phyloP scores from a whole-genome alignment of 2,329 filamentous ascomycete genomes.

The Podosphaera leucotricha region DNA sequence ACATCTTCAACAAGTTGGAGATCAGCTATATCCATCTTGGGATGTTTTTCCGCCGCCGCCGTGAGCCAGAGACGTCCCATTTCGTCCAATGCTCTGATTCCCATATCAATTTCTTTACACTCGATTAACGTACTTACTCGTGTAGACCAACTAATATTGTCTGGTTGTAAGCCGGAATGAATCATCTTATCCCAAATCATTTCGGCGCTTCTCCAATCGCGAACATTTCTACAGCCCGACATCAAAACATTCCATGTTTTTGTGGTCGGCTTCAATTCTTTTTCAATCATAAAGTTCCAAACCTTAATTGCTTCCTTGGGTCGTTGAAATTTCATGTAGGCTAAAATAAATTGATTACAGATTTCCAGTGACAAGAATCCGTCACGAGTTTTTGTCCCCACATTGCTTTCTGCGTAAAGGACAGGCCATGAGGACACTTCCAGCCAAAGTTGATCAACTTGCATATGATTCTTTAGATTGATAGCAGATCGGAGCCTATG shows the following conservation, averaged over 20 bases:
- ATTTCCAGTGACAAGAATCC: conserved; percentile 11
- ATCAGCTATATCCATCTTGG: conserved; percentile 6
- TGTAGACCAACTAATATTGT: conserved; percentile 44
- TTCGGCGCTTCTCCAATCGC: conserved; percentile 35
- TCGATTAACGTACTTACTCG: conserved; percentile 43
- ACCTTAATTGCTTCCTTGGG: conserved; percentile 24
- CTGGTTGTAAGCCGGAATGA: conserved; percentile 32
- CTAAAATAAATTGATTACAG: conserved; percentile 23
- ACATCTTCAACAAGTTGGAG: conserved; percentile 13
- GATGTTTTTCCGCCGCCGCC: conserved; percentile 7
- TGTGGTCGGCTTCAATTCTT: conserved; percentile 33
- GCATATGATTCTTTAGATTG: conserved; percentile 6
- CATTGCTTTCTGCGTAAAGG: neutral
- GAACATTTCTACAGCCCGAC: conserved; percentile 38
- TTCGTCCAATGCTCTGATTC: conserved; percentile 39
- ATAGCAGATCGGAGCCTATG: conserved; percentile 8
- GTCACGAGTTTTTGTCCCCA: neutral
- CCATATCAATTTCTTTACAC: conserved; percentile 26
- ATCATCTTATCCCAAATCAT: conserved; percentile 44
- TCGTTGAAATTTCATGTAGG: conserved; percentile 22
- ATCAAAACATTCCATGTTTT: conserved; percentile 54
- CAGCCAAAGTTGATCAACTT: conserved; percentile 10
- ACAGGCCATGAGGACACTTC: conserved; percentile 10
- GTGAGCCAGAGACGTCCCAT: conserved; percentile 36
- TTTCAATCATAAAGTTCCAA: conserved; percentile 30